phyloP scores from a whole-genome alignment of 768 basidiomycete genomes.

The Leccinum obscurum region DNA sequence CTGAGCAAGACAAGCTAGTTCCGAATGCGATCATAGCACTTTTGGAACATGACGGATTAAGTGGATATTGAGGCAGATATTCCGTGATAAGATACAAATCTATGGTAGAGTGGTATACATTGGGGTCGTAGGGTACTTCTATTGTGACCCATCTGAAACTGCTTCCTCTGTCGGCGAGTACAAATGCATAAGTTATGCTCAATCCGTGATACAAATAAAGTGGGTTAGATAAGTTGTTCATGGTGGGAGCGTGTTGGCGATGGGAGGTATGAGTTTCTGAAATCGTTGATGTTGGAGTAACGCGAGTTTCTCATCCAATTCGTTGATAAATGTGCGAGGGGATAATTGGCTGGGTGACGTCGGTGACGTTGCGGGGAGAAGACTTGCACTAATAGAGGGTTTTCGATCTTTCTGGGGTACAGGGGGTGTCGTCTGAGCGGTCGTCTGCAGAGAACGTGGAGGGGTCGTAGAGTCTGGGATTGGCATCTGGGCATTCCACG shows the following conservation, averaged over 20 bases:
- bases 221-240: not conserved
- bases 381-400: not conserved
- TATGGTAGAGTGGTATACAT: constrained; percentile 13
- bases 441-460: not conserved
- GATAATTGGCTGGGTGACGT: constrained; percentile 11
- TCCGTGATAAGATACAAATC: constrained; percentile 17
- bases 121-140: not conserved
- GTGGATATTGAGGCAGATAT: not conserved
- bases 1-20: constrained; percentile 55
- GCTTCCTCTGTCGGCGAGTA: not conserved
- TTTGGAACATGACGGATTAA: constrained; percentile 38
- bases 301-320: constrained; percentile 23
- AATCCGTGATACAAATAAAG: not conserved
- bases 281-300: constrained; percentile 17
- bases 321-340: constrained; percentile 18
- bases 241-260: not conserved
- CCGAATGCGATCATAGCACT: constrained; percentile 45
- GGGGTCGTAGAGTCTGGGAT: constrained; percentile 7
- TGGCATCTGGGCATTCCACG: constrained; percentile 36
- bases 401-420: not conserved
- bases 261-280: constrained; percentile 2
- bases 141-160: not conserved
- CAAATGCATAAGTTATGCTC: constrained; percentile 13
- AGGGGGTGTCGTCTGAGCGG: not conserved
- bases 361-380: not conserved